Percentiles rank a stretch among this genome's conserved stretches.
These are phyloP conservation scores for Aaosphaeria arxii DNA, from an alignment of 2,329 filamentous ascomycete genomes.

Conservation along the genomic window DNA sequence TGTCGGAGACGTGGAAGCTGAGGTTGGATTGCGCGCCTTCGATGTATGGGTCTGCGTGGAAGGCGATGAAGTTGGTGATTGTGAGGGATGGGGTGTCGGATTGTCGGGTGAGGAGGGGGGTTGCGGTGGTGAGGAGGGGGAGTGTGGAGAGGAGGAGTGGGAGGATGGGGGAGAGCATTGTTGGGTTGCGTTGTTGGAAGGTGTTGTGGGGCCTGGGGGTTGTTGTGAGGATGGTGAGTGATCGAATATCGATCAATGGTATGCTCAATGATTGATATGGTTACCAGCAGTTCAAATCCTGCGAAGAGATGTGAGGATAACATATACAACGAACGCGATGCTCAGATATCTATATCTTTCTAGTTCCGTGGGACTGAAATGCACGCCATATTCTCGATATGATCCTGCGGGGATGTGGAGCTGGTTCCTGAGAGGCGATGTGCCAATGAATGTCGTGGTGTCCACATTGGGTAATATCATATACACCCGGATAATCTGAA, in stretches of 20 bases:
- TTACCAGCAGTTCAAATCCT: too few relatives aligned
- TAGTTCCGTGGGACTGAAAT: too few relatives aligned
- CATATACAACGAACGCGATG: too few relatives aligned
- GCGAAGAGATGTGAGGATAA: too few relatives aligned
- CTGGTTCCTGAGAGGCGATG: not conserved
- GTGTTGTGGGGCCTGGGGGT: not conserved
- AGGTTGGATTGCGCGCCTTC: slow-evolving; percentile 11
- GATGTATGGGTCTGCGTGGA: slow-evolving; percentile 9
- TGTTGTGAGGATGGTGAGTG: not conserved
- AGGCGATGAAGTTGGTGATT: slow-evolving; percentile 10
- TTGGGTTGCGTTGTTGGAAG: not conserved
- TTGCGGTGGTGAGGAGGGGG: not conserved
- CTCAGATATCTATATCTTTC: too few relatives aligned
- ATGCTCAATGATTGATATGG: too few relatives aligned
- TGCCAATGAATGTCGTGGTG: slow-evolving; percentile 2
- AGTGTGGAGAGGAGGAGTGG: not conserved
- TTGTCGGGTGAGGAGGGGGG: slow-evolving; percentile 3
- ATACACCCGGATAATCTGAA: slow-evolving; percentile 1
- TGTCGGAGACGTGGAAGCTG: slow-evolving; percentile 9
- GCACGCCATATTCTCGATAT: too few relatives aligned
- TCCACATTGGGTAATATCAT: slow-evolving; percentile 3
- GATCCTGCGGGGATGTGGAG: not conserved
- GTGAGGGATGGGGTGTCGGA: slow-evolving; percentile 1
- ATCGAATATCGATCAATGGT: not conserved
- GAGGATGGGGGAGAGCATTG: slow-evolving; percentile 1